A percentile compares a stretch with the other conserved stretches of the same genome.
These are phyloP conservation scores for Trypanosoma platydactyli DNA, from an alignment of 208 protist genomes.

Conservation along the genomic window DNA sequence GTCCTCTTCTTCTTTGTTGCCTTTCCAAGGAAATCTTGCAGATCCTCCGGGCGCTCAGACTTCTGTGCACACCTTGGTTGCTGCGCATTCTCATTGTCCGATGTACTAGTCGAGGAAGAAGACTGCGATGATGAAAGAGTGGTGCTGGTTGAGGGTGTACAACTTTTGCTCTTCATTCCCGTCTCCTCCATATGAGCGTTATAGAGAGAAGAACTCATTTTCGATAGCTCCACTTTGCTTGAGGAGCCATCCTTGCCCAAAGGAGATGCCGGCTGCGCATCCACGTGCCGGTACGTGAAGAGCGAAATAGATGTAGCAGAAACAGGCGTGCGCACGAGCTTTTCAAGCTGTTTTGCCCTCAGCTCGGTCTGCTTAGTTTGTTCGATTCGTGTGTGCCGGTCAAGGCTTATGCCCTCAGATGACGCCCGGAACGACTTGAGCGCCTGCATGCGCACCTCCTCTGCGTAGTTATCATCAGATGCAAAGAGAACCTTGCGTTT, in stretches of 20 bases:
- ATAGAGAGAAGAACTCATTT: constrained; percentile 48
- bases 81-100: not conserved
- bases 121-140: constrained; percentile 4
- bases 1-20: not conserved
- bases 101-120: constrained; percentile 9
- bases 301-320: constrained; percentile 75
- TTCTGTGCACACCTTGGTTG: constrained; percentile 1
- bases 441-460: constrained; percentile 27
- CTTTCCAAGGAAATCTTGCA: not conserved
- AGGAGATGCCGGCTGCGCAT: not conserved
- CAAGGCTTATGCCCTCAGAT: constrained; percentile 45
- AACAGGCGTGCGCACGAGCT: constrained; percentile 50
- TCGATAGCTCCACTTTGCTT: constrained; percentile 32
- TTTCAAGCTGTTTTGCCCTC: constrained; percentile 34
- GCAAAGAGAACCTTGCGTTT: constrained; percentile 38
- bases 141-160: constrained; percentile 4
- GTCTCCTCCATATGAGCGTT: constrained; percentile 14
- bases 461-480: constrained; percentile 26
- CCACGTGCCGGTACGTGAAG: constrained; percentile 27
- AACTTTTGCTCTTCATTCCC: not conserved
- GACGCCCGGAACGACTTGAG: constrained; percentile 43
- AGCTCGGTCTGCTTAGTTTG: constrained; percentile 35
- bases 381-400: constrained; percentile 38
- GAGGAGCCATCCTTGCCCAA: not conserved
- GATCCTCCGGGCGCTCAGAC: constrained; percentile 10